Percentiles rank a stretch among this genome's conserved stretches.
Evolutionary conservation across 1,139 yeast genomes (phyloP).

Genomic region (Diutina sp.): DNA sequence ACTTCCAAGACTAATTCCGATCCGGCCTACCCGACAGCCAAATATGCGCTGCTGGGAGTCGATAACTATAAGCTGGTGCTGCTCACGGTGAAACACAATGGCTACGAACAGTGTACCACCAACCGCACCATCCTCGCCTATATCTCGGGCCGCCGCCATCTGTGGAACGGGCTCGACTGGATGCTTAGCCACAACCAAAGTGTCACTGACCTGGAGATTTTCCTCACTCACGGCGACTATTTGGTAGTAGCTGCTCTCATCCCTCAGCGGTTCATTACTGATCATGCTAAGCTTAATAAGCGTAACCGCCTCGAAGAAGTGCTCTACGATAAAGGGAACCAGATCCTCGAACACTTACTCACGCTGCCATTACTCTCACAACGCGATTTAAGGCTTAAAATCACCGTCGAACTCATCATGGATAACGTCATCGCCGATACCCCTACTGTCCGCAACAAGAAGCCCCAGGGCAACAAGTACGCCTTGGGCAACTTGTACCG

Average conservation of each 20-base stretch:
- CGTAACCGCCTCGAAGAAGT: neutral
- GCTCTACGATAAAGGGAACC: neutral
- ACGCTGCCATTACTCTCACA: neutral
- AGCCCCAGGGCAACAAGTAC: conserved; percentile 17
- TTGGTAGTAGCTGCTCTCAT: conserved; percentile 18
- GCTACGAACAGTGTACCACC: conserved; percentile 12
- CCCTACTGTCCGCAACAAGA: neutral
- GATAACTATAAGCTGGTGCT: conserved; percentile 28
- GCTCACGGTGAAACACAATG: conserved; percentile 24
- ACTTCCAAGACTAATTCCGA: neutral
- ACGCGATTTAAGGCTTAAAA: neutral
- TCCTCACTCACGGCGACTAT: conserved; percentile 27
- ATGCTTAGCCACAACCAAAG: conserved; percentile 11
- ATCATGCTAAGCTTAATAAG: neutral
- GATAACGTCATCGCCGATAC: neutral
- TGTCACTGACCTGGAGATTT: conserved; percentile 6
- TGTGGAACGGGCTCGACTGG: conserved; percentile 36
- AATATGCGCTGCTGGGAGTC: conserved; percentile 24
- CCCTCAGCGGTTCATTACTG: conserved; percentile 3
- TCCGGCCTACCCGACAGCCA: neutral
- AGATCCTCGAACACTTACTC: neutral
- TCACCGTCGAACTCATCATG: neutral
- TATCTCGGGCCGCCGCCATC: conserved; percentile 28
- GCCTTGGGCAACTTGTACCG: conserved; percentile 24
- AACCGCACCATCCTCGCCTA: conserved; percentile 24